Evolutionary conservation across 2,329 filamentous ascomycete species (phyloP).

Genomic region (Talaromyces islandicus): DNA sequence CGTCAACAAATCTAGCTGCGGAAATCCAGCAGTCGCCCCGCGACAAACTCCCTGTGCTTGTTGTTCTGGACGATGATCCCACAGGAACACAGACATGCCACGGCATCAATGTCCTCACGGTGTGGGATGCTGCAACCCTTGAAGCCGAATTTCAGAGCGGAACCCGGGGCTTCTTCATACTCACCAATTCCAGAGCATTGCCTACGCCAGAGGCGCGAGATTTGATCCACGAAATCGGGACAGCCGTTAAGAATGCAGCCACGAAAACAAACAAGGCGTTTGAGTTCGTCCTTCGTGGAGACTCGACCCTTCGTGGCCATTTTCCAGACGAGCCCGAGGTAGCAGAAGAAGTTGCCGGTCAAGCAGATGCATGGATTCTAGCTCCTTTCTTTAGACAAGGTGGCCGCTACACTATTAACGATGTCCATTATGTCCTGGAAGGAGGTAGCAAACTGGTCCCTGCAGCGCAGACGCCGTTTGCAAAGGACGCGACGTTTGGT

Average conservation of each 20-base stretch:
- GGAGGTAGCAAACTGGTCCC: constrained; percentile 40
- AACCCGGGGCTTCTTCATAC: constrained; percentile 52
- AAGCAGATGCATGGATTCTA: constrained; percentile 49
- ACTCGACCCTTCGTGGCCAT: constrained; percentile 53
- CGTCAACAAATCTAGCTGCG: not conserved
- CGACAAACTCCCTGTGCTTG: not conserved
- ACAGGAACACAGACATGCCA: constrained; percentile 60
- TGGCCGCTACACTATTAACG: constrained; percentile 51
- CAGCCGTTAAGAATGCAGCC: constrained; percentile 44
- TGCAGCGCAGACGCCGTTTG: constrained; percentile 51
- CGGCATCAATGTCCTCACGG: constrained; percentile 50
- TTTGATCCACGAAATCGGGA: constrained; percentile 48
- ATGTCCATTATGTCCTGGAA: constrained; percentile 55
- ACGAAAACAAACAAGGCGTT: constrained; percentile 34
- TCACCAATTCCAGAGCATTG: constrained; percentile 55
- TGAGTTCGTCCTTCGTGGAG: constrained; percentile 52
- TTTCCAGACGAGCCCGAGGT: constrained; percentile 53
- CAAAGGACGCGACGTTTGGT: constrained; percentile 53
- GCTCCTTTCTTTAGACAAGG: constrained; percentile 57
- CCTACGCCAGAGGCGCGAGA: constrained; percentile 42
- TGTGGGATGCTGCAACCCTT: constrained; percentile 46
- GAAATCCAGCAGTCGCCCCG: not conserved
- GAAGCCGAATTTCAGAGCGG: constrained; percentile 36
- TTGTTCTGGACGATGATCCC: constrained; percentile 47
- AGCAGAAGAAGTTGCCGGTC: constrained; percentile 45